phyloP scores from a whole-genome alignment of 2,329 filamentous ascomycete species.

The Aspergillus calidoustus region DNA sequence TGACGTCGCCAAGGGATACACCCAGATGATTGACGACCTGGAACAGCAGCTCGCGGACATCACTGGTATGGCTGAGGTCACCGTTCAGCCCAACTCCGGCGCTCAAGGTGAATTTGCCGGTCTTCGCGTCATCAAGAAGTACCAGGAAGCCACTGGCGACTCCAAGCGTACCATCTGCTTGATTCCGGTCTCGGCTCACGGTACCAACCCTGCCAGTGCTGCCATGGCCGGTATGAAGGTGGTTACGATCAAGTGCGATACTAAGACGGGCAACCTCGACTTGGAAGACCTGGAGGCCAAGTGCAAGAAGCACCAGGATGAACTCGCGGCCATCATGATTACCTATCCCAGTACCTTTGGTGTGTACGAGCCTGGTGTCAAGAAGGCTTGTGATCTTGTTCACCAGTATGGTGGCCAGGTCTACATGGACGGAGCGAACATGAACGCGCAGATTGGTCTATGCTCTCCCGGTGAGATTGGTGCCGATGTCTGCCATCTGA shows the following conservation, averaged over 20 bases:
- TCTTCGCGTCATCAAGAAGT: conserved; percentile 84
- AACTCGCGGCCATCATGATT: conserved; percentile 92
- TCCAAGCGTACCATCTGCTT: conserved; percentile 83
- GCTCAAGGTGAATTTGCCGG: conserved; percentile 95
- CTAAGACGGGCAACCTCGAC: conserved; percentile 85
- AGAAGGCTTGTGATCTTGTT: conserved; percentile 81
- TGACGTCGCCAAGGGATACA: conserved; percentile 69
- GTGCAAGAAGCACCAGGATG: conserved; percentile 82
- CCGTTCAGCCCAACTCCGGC: conserved; percentile 92
- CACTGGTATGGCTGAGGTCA: conserved; percentile 88
- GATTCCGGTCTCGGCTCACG: conserved; percentile 93
- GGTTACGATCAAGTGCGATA: conserved; percentile 88
- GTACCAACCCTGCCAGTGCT: conserved; percentile 92
- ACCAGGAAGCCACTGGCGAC: conserved; percentile 69
- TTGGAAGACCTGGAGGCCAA: conserved; percentile 83
- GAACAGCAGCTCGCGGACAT: conserved; percentile 77
- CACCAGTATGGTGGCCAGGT: conserved; percentile 89
- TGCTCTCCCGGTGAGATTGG: conserved; percentile 95
- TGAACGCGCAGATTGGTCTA: conserved; percentile 96
- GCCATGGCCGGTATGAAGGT: conserved; percentile 97
- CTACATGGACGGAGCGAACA: conserved; percentile 98
- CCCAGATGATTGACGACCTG: conserved; percentile 71
- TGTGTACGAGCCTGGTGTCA: conserved; percentile 89
- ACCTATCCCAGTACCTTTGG: conserved; percentile 96
- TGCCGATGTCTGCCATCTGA: conserved; percentile 94